Conservation (phyloP, 208 protist species). For the Leishmania lainsoni region DNA sequence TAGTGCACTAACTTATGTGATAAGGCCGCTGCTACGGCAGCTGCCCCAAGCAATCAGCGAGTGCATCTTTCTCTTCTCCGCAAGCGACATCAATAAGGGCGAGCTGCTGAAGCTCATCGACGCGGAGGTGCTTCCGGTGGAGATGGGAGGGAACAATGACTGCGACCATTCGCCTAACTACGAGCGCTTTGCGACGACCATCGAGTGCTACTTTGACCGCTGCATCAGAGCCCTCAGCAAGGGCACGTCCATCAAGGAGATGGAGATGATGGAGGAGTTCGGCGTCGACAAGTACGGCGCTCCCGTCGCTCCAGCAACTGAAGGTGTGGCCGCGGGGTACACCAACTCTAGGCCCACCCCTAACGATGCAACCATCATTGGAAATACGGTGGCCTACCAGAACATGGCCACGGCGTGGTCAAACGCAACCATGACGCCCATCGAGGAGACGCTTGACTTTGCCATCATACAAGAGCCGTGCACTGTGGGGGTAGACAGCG, state of each 20-base stretch:
- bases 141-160: slow-evolving; percentile 71
- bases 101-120: slow-evolving; percentile 68
- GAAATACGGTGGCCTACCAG: no score
- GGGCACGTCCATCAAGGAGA: slow-evolving; percentile 55
- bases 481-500: slow-evolving; percentile 18
- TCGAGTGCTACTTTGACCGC: slow-evolving; percentile 62
- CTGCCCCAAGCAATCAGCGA: slow-evolving; percentile 60
- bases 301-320: neutral
- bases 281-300: slow-evolving; percentile 49
- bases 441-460: slow-evolving; percentile 29
- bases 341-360: no score
- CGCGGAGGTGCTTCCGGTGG: slow-evolving; percentile 59
- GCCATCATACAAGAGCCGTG: slow-evolving; percentile 22
- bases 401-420: neutral
- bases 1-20: slow-evolving; percentile 53
- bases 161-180: slow-evolving; percentile 65
- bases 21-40: slow-evolving; percentile 70
- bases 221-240: slow-evolving; percentile 39
- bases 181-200: slow-evolving; percentile 39
- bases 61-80: slow-evolving; percentile 67
- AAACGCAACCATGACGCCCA: neutral
- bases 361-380: no score
- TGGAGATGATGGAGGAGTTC: slow-evolving; percentile 71
- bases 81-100: slow-evolving; percentile 44
- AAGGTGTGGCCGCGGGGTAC: neutral